Evolutionary conservation across 2,329 filamentous ascomycete genomes (phyloP).

Genomic region (Aspergillus oerlinghausenensis): DNA sequence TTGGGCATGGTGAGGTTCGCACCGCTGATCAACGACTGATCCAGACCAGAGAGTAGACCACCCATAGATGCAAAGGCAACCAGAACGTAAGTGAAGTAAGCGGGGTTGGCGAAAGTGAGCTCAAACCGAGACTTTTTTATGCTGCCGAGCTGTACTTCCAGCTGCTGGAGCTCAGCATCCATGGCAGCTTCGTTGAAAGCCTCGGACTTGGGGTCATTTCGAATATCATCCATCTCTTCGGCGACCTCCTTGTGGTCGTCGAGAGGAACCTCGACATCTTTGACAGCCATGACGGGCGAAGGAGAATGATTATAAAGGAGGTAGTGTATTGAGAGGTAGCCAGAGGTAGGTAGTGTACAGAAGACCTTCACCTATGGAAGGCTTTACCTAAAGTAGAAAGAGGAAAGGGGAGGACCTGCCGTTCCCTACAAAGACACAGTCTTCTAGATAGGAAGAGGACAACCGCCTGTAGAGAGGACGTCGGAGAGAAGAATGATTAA

Average conservation of each 20-base stretch:
- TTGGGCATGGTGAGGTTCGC: constrained; percentile 60
- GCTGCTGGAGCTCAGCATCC: constrained; percentile 26
- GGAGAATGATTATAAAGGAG: constrained; percentile 1
- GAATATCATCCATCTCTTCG: constrained; percentile 24
- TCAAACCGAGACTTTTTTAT: constrained; percentile 29
- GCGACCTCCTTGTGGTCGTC: constrained; percentile 23
- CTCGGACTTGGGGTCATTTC: constrained; percentile 19
- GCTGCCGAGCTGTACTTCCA: constrained; percentile 24
- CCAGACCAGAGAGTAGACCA: constrained; percentile 65
- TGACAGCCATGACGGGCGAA: constrained; percentile 13
- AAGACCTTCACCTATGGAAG: neutral
- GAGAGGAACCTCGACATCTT: constrained; percentile 24
- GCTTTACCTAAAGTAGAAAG: neutral
- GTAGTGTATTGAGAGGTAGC: neutral
- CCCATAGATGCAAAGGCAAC: constrained; percentile 72
- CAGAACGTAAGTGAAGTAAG: constrained; percentile 63
- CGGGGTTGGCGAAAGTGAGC: constrained; percentile 57
- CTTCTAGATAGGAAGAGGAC: neutral
- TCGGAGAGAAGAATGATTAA: neutral
- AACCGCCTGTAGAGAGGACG: neutral
- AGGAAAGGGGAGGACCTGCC: neutral
- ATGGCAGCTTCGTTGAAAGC: constrained; percentile 26
- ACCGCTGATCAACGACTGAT: constrained; percentile 68
- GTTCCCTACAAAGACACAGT: neutral
- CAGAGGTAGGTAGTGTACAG: neutral